A percentile compares a stretch with the other conserved stretches of the same genome.
These are phyloP conservation scores for Sporothrix pseudoabietina DNA, from an alignment of 2,329 filamentous ascomycete species.

Conservation along the genomic window DNA sequence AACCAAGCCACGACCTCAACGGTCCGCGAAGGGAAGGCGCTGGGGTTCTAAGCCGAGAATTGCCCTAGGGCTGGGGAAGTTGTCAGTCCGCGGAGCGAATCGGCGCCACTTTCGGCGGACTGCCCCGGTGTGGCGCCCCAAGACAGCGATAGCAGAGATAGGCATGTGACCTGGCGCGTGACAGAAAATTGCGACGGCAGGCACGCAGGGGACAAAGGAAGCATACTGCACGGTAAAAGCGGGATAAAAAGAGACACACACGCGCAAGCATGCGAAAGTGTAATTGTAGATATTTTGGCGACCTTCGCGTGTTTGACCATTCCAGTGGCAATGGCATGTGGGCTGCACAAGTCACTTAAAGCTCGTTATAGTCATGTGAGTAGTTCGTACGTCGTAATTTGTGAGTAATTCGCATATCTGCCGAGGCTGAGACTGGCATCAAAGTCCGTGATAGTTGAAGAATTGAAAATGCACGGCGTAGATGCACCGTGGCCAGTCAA, in stretches of 20 bases:
- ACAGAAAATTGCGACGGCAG: background rate
- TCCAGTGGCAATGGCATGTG: background rate
- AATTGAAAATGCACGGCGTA: background rate
- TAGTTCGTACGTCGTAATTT: background rate
- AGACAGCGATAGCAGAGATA: background rate
- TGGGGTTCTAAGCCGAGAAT: slow-evolving; percentile 23
- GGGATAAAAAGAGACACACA: background rate
- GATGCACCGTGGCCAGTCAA: background rate
- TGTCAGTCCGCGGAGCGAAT: background rate
- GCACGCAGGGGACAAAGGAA: background rate
- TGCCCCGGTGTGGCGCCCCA: slow-evolving; percentile 19
- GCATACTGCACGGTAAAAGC: background rate
- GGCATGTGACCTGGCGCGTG: slow-evolving; percentile 19
- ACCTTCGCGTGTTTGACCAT: background rate
- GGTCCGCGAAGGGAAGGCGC: slow-evolving; percentile 12
- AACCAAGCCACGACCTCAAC: slow-evolving; percentile 14
- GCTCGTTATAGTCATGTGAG: background rate
- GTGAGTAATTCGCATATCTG: background rate
- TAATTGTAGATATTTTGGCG: background rate
- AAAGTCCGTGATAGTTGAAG: background rate
- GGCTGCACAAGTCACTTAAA: background rate
- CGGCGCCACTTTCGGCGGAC: slow-evolving; percentile 15
- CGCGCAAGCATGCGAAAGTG: background rate
- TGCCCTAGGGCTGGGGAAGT: background rate
- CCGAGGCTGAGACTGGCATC: slow-evolving; percentile 1